Base-by-base conservation (phyloP, 129 eudicot species). In the Arctium lappa region DNA sequence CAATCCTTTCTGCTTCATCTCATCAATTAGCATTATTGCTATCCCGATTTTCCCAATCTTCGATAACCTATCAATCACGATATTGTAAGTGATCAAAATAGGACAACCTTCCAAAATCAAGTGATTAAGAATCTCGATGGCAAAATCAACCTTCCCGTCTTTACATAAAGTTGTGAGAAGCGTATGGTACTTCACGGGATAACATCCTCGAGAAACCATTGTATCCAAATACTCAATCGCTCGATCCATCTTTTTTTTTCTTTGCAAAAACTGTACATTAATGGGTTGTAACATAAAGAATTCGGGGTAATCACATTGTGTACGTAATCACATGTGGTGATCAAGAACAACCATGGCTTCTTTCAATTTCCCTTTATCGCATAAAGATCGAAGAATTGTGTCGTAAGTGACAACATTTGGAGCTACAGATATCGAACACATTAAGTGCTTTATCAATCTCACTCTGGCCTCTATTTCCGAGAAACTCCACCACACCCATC, bases 351-450 rank as follows among this genome's bases (percentile, higher is more conserved):
- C 86, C 93, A 91, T 92, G 3, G 97, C 97, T 84, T 88, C 90
- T 36, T 89, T 88, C 68, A 92, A 63, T 77, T 89, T 94, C 72
- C 98, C 97, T 80, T 87, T 80, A 79, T 89, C 91, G 53, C 98
- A 94, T 69, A 92, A 81, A 18, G 88, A 70, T 2, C 96, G 94
- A 40, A 94, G 73, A 32, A 94, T 89, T 2, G 97, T 91, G 78
- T 94, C 91, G 68, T 94, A 94, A 0, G 97, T 94, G 1, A 92
- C 97, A 36, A 92, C 96, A 86, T 94, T 94, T 0, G 98, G 97
- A 1, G 91, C 91, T 42, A 92, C 96, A 70, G 90, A 85, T 93
- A 94, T 94, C 96, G 68, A 94, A 83, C 32, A 94, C 85, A 22
- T 80, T 77, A 36, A 92, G 87, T 4, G 97, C 98, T 50, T 83